Percentiles rank a stretch among this genome's conserved stretches.
Conservation (phyloP, 1,284 basidiomycete genomes). For the Apiotrichum domesticum region DNA sequence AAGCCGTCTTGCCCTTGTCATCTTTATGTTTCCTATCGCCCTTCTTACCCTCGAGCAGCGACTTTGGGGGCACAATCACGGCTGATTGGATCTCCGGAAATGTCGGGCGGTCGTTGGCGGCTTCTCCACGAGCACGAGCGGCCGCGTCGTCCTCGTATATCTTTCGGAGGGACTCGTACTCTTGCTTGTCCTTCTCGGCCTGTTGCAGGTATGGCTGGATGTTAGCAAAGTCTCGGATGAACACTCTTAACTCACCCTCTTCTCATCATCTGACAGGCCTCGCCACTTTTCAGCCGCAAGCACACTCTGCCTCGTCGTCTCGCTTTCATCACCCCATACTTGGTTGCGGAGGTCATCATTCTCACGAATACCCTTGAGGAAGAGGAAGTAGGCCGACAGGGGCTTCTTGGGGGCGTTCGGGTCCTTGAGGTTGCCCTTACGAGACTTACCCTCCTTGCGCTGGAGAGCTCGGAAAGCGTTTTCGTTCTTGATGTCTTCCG, state of each 20-base stretch:
- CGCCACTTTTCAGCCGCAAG: conserved; percentile 89
- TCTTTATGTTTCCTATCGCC: conserved; percentile 4
- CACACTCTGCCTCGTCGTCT: conserved; percentile 91
- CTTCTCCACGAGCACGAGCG: conserved; percentile 52
- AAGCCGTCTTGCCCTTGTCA: not conserved
- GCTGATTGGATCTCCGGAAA: conserved; percentile 16
- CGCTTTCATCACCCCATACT: conserved; percentile 86
- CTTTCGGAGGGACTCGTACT: conserved; percentile 73
- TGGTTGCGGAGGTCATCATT: conserved; percentile 60
- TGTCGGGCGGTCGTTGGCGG: conserved; percentile 53
- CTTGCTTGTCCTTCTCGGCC: conserved; percentile 86
- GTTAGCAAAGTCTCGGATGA: not conserved
- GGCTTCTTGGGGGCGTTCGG: conserved; percentile 96
- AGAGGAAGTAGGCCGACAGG: conserved; percentile 90
- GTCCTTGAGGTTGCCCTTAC: conserved; percentile 92
- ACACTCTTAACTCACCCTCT: conserved; percentile 58
- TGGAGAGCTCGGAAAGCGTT: conserved; percentile 86
- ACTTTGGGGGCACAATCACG: conserved; percentile 18
- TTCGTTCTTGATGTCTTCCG: conserved; percentile 90
- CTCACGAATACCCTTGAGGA: conserved; percentile 79
- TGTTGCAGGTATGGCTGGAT: conserved; percentile 76
- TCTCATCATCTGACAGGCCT: conserved; percentile 81
- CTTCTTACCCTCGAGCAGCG: conserved; percentile 12
- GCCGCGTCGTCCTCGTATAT: conserved; percentile 74
- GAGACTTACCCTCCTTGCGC: conserved; percentile 85